phyloP scores from a whole-genome alignment of 441 rosid genomes.

The Aquilaria agallochum region DNA sequence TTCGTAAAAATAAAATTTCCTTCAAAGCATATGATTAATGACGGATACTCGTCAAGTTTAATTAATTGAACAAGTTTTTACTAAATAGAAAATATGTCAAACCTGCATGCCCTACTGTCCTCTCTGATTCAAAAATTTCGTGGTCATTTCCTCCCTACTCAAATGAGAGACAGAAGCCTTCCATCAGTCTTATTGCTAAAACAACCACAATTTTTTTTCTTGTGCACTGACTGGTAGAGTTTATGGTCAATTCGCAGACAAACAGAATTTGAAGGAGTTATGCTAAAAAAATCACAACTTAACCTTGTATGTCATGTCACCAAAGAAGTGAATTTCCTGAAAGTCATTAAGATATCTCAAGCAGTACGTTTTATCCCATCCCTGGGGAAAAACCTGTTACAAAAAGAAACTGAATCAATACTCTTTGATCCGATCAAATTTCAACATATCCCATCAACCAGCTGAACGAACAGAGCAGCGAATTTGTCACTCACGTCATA shows the following conservation, averaged over 20 bases:
- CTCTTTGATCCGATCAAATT: no score
- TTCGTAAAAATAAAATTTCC: neutral
- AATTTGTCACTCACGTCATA: conserved; percentile 62
- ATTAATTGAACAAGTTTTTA: neutral
- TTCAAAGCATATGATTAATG: neutral
- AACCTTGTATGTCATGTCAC: conserved; percentile 98
- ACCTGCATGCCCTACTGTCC: conserved; percentile 94
- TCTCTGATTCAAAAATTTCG: conserved; percentile 84
- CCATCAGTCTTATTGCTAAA: conserved; percentile 8
- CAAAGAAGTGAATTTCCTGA: conserved; percentile 90
- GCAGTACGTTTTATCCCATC: conserved; percentile 99
- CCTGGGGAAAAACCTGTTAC: conserved; percentile 83
- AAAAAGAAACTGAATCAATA: conserved; percentile 8
- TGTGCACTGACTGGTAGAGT: conserved; percentile 4
- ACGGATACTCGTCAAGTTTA: neutral
- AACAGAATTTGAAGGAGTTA: neutral
- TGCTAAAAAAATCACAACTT: no score
- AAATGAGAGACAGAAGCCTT: conserved; percentile 14
- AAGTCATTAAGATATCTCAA: conserved; percentile 78
- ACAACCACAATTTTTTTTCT: neutral
- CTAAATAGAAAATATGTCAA: conserved; percentile 15
- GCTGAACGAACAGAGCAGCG: neutral
- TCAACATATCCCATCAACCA: no score
- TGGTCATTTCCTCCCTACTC: conserved; percentile 95
- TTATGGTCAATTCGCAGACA: neutral